Conservation (phyloP, 345 rosid species). For the Heritiera littoralis region DNA sequence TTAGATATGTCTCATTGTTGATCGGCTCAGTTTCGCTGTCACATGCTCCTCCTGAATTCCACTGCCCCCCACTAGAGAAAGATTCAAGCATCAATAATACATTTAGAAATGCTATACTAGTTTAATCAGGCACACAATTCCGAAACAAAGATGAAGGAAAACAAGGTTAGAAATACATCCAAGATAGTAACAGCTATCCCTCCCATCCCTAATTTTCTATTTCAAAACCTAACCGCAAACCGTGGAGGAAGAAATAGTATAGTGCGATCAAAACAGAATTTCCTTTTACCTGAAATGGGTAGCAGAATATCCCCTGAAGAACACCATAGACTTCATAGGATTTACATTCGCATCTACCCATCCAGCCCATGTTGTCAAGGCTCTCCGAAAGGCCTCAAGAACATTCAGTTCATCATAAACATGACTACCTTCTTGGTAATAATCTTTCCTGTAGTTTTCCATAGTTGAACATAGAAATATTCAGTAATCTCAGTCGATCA, state of each 20-base stretch:
- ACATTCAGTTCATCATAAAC: constrained; percentile 75
- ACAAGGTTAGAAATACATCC: not conserved
- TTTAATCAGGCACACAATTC: not conserved
- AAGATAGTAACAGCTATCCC: no score
- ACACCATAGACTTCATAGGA: constrained; percentile 62
- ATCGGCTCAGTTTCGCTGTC: constrained; percentile 83
- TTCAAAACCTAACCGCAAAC: not conserved
- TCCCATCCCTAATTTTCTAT: not conserved
- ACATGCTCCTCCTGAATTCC: constrained; percentile 98
- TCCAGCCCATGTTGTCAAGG: constrained; percentile 84
- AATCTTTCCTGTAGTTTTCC: constrained; percentile 66
- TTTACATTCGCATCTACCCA: constrained; percentile 87
- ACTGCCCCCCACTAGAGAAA: constrained; percentile 84
- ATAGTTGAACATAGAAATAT: not conserved
- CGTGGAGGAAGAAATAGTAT: not conserved
- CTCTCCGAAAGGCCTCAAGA: constrained; percentile 86
- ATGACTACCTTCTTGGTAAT: constrained; percentile 91
- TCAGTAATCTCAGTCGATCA: not conserved
- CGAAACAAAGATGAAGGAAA: not conserved
- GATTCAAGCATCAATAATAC: not conserved
- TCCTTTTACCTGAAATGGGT: constrained; percentile 87
- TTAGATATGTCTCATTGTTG: constrained; percentile 68
- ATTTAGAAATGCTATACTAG: not conserved
- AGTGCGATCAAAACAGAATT: not conserved
- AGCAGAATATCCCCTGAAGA: constrained; percentile 89